These are phyloP conservation scores for Cardamine chenopodiifolia DNA, from an alignment of 345 rosid species.

Conservation along the genomic window DNA sequence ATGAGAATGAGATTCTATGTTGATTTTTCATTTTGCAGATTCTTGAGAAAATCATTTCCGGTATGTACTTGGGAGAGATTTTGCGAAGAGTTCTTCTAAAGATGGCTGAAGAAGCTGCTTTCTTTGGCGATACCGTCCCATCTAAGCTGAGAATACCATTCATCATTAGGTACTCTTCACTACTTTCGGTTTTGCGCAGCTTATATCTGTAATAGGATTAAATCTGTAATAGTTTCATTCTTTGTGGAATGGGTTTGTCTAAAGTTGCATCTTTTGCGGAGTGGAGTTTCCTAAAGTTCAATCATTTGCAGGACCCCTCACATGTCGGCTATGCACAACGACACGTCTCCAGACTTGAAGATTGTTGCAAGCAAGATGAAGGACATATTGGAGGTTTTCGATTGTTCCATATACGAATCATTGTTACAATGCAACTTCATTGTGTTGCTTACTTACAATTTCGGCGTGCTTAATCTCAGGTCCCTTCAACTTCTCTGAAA, in stretches of 20 bases:
- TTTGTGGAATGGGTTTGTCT: no score
- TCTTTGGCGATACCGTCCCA: conserved; percentile 83
- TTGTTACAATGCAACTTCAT: neutral
- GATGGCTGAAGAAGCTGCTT: conserved; percentile 86
- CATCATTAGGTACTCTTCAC: conserved; percentile 50
- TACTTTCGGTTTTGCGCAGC: no score
- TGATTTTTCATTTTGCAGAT: conserved; percentile 50
- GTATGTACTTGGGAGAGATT: conserved; percentile 98
- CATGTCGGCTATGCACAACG: conserved; percentile 83
- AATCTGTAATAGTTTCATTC: no score
- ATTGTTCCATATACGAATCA: neutral
- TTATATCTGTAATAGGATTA: no score
- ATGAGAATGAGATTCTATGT: neutral
- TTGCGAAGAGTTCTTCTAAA: conserved; percentile 74
- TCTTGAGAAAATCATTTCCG: conserved; percentile 89
- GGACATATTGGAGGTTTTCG: conserved; percentile 59
- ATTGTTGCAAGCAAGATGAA: conserved; percentile 64
- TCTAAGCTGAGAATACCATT: conserved; percentile 68
- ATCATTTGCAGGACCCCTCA: conserved; percentile 64
- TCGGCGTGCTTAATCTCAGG: neutral
- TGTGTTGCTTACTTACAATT: neutral
- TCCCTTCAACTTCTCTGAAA: conserved; percentile 56
- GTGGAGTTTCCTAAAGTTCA: neutral
- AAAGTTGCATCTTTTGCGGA: conserved; percentile 9
- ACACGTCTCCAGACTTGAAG: conserved; percentile 68